Conservation (phyloP, 768 basidiomycete genomes). For the Thelephora aurantiotincta region DNA sequence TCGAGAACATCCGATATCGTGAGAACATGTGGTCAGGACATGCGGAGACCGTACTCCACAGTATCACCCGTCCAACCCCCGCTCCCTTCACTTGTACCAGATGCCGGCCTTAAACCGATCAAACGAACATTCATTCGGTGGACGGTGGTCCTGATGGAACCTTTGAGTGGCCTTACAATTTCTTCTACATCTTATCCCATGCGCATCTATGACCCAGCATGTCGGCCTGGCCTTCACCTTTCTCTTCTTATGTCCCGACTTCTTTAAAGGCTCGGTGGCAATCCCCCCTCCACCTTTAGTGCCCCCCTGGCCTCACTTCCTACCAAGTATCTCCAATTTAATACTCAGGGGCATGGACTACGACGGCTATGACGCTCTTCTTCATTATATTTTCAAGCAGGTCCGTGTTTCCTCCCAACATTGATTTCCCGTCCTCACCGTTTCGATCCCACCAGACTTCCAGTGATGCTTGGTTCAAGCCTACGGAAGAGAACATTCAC, state of each 20-base stretch:
- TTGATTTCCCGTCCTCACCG: not conserved
- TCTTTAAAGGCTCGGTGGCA: not conserved
- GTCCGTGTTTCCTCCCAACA: conserved; percentile 22
- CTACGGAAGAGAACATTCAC: conserved; percentile 67
- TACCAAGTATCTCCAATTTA: conserved; percentile 7
- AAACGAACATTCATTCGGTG: not conserved
- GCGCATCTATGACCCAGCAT: not conserved
- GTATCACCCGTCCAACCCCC: not conserved
- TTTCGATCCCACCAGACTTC: conserved; percentile 41
- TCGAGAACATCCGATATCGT: too few species aligned
- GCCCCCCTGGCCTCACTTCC: conserved; percentile 7
- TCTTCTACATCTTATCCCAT: not conserved
- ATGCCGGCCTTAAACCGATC: not conserved
- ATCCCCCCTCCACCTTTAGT: not conserved
- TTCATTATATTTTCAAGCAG: conserved; percentile 69
- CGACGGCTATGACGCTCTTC: conserved; percentile 65
- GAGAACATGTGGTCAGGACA: too few species aligned
- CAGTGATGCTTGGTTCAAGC: conserved; percentile 78
- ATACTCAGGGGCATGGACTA: conserved; percentile 40
- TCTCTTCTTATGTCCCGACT: too few species aligned
- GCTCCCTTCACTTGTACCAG: not conserved
- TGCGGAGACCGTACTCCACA: not conserved
- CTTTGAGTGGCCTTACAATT: not conserved
- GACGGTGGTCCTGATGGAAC: not conserved
- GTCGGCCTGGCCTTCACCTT: not conserved